These are phyloP conservation scores for Dactylonectria macrodidyma DNA, from an alignment of 2,329 filamentous ascomycete species.

Conservation along the genomic window DNA sequence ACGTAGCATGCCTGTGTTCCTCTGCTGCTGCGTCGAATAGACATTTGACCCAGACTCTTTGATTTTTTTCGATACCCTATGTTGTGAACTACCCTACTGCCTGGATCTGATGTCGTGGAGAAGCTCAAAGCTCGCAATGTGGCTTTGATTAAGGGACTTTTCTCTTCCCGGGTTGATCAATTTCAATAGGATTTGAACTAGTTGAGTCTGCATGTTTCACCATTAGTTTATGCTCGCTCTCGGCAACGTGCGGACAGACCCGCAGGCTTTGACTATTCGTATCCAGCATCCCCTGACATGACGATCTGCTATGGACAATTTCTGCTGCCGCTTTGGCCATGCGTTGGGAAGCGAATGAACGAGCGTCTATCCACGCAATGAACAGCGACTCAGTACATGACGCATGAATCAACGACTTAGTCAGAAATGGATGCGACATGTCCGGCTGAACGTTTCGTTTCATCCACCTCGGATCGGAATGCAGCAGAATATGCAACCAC, in stretches of 20 bases:
- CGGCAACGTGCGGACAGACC: neutral
- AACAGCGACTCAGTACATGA: neutral
- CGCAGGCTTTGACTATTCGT: neutral
- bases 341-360: neutral
- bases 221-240: neutral
- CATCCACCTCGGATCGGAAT: neutral
- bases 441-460: neutral
- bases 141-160: neutral
- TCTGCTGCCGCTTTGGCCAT: neutral
- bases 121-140: neutral
- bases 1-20: constrained; percentile 48
- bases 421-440: neutral
- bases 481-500: neutral
- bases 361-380: neutral
- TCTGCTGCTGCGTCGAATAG: constrained; percentile 48
- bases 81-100: neutral
- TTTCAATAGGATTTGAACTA: neutral
- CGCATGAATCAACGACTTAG: neutral
- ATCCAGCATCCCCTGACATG: neutral
- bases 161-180: neutral
- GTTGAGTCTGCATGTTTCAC: constrained; percentile 1
- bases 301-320: neutral
- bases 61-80: neutral
- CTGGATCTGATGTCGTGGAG: neutral
- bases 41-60: constrained; percentile 43